A percentile compares a stretch with the other conserved stretches of the same genome.
These are phyloP conservation scores for Botryotinia narcissicola DNA, from an alignment of 2,329 filamentous ascomycete species.

Conservation along the genomic window DNA sequence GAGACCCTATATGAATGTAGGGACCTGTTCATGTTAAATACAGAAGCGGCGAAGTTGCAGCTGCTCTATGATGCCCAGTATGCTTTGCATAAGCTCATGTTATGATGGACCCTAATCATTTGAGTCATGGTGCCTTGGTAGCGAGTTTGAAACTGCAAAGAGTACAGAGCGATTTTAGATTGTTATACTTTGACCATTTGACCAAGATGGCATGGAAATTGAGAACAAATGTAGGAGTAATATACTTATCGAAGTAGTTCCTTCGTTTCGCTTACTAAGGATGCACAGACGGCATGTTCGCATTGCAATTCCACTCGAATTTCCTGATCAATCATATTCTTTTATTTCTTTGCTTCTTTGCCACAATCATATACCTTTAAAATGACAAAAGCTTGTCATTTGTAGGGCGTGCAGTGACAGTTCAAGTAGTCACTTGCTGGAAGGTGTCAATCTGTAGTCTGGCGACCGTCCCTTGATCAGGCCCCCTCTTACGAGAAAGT, in stretches of 20 bases:
- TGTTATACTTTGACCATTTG: not conserved
- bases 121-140: not conserved
- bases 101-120: not conserved
- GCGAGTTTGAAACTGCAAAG: not conserved
- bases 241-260: not conserved
- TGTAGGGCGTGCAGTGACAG: not conserved
- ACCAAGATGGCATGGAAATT: not conserved
- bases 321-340: not conserved
- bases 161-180: not conserved
- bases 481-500: not conserved
- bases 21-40: not conserved
- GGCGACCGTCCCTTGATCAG: not conserved
- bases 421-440: not conserved
- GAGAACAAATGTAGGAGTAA: not conserved
- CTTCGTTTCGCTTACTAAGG: not conserved
- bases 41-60: not conserved
- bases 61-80: not conserved
- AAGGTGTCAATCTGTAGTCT: not conserved
- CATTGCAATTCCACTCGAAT: not conserved
- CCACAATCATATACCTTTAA: not conserved
- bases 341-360: not conserved
- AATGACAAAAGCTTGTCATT: not conserved
- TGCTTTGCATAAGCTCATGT: not conserved
- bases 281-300: conserved; percentile 1
- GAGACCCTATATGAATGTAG: not conserved